phyloP scores from a whole-genome alignment of 2,329 filamentous ascomycete species.

The Colletotrichum australisinense region DNA sequence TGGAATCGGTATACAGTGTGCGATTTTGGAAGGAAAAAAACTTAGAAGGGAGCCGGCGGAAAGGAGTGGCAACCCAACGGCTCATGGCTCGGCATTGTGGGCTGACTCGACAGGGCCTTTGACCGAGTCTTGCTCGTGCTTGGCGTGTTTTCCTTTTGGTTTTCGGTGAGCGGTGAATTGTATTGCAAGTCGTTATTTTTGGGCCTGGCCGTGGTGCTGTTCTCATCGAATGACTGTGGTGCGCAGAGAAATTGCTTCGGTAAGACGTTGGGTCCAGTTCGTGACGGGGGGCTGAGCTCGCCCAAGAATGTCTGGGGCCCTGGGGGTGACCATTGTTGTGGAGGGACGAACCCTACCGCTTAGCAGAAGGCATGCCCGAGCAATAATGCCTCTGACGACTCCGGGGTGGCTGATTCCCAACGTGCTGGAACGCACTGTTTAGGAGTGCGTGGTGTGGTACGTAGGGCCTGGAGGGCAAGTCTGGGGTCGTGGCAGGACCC shows the following conservation, averaged over 20 bases:
- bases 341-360: slow-evolving; percentile 3
- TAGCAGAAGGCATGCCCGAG: not conserved
- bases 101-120: slow-evolving; percentile 6
- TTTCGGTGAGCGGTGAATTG: slow-evolving; percentile 15
- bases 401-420: slow-evolving; percentile 18
- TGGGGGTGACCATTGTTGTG: not conserved
- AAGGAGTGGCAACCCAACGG: slow-evolving; percentile 19
- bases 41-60: slow-evolving; percentile 3
- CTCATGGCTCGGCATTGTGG: slow-evolving; percentile 3
- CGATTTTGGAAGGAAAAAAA: not conserved
- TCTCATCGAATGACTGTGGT: slow-evolving; percentile 21
- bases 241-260: slow-evolving; percentile 20
- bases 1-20: slow-evolving; percentile 21
- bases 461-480: not conserved
- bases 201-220: not conserved
- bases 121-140: not conserved
- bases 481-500: not conserved
- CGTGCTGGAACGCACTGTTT: not conserved
- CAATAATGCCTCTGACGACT: not conserved
- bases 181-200: not conserved
- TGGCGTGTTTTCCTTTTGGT: not conserved
- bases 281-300: not conserved
- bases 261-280: not conserved
- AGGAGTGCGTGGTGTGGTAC: not conserved
- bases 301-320: not conserved